These are phyloP conservation scores for Lichtheimia ornata DNA, from an alignment of 371 early-diverging fungal genomes.

Conservation along the genomic window DNA sequence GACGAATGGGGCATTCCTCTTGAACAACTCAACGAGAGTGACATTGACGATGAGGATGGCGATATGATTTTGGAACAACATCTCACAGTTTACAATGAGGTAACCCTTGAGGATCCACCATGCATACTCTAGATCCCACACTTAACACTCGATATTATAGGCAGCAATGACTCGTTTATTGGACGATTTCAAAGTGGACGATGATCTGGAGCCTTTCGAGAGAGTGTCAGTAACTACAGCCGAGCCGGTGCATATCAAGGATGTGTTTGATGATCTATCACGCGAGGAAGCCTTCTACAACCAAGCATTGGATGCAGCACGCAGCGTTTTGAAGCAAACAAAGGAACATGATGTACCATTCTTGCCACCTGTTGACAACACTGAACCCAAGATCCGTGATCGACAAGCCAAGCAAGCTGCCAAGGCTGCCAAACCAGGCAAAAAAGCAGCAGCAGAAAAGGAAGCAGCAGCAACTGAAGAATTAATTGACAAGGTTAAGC, in stretches of 20 bases:
- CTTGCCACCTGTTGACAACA: conserved; percentile 86
- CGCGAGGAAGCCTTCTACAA: conserved; percentile 89
- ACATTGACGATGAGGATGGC: conserved; percentile 49
- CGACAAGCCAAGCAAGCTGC: conserved; percentile 59
- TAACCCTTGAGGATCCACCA: conserved; percentile 19
- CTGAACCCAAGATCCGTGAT: conserved; percentile 89
- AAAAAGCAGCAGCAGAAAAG: conserved; percentile 45
- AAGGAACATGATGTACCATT: conserved; percentile 73
- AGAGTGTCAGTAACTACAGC: conserved; percentile 72
- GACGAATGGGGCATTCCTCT: conserved; percentile 20
- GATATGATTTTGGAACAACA: conserved; percentile 66
- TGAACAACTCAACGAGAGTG: conserved; percentile 35
- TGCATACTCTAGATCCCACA: neutral
- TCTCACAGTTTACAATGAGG: conserved; percentile 73
- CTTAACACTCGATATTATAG: conserved; percentile 23
- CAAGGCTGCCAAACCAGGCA: conserved; percentile 39
- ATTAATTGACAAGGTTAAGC: conserved; percentile 81
- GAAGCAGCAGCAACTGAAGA: conserved; percentile 74
- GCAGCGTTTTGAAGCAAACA: conserved; percentile 60
- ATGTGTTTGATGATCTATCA: conserved; percentile 83
- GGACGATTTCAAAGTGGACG: conserved; percentile 67
- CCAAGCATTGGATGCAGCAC: conserved; percentile 84
- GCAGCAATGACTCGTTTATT: conserved; percentile 63
- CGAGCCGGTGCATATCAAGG: conserved; percentile 58
- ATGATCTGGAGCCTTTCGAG: conserved; percentile 78